Base-by-base conservation (phyloP, 768 basidiomycete species). In the Pisolithus albus region DNA sequence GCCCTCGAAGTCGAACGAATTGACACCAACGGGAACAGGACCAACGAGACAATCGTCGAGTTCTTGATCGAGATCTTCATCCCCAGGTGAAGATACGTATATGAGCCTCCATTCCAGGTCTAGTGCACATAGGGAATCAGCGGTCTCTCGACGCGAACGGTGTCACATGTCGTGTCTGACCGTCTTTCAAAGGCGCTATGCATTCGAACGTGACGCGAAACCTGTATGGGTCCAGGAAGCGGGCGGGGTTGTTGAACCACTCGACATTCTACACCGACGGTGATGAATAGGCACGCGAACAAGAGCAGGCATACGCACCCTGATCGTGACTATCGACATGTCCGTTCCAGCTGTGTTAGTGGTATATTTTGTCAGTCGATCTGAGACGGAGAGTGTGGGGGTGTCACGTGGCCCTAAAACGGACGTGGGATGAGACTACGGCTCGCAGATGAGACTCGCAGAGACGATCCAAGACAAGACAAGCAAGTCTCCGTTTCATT, bases 81-180 rank as follows among this genome's bases (percentile, higher is more conserved):
- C 81, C 9, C 86, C 92, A 0, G 95, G 94, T 3, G 88, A 92
- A 1, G 96, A 92, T 48, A 98, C 95, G 67, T 95, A 98, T 43
- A 96, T 92, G 58, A 99, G 84, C 58, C 85, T 85, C 96, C 96
- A 99, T 68, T 99, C 96, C 56, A 99, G 82, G 70, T 99, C 96
- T 95, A 56, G 4, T 16, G 26, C 26, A 7, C 4, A 26, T 26
- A 18, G 40, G 7, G 38, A 30, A 37, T 52, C 26, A 43, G 34
- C 9, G 24, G 24, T 47, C 18, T 11, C 26, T 15, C 24, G 16
- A 32, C 19, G 36, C 19, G 40, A 4, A 38, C 28, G 10, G 36
- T 24, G 26, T 26, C 26, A 26, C 21, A 23, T 23, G 39, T 21
- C 34, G 23, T 8, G 60, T 75, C 19, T 44, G 56, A 90, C 92